Conservation (phyloP, 257 asterid genomes). For the Nicotiana tabacum region DNA sequence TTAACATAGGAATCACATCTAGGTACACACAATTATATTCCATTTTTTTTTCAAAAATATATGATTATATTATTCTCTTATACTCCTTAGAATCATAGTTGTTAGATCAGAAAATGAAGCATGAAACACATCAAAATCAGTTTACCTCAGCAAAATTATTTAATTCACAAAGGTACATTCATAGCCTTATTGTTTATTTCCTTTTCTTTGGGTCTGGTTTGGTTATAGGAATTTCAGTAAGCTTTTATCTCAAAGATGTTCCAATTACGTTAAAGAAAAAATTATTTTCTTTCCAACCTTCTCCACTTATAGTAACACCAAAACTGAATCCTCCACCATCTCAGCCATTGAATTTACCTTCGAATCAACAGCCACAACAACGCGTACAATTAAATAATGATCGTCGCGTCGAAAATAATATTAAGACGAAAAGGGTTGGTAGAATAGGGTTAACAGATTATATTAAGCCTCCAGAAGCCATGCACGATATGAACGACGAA, state of each 20-base stretch:
- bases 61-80: neutral
- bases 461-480: slow-evolving; percentile 23
- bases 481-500: slow-evolving; percentile 65
- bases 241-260: slow-evolving; percentile 34
- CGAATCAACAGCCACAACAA: neutral
- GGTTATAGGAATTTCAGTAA: slow-evolving; percentile 52
- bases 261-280: slow-evolving; percentile 28
- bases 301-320: neutral
- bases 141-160: slow-evolving; percentile 19
- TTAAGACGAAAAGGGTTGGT: neutral
- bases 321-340: neutral
- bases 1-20: neutral
- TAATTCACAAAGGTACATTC: slow-evolving; percentile 30
- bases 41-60: neutral
- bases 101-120: slow-evolving; percentile 8
- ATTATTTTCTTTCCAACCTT: slow-evolving; percentile 13
- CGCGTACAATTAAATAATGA: neutral
- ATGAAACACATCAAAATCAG: slow-evolving; percentile 16
- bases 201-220: slow-evolving; percentile 70
- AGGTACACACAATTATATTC: neutral
- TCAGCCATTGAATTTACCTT: neutral
- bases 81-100: neutral
- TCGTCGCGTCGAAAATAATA: neutral
- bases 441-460: slow-evolving; percentile 29
- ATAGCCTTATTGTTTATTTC: slow-evolving; percentile 39